Evolutionary conservation across 805 yeast species (phyloP).

Genomic region (Myxozyma sirexii): DNA sequence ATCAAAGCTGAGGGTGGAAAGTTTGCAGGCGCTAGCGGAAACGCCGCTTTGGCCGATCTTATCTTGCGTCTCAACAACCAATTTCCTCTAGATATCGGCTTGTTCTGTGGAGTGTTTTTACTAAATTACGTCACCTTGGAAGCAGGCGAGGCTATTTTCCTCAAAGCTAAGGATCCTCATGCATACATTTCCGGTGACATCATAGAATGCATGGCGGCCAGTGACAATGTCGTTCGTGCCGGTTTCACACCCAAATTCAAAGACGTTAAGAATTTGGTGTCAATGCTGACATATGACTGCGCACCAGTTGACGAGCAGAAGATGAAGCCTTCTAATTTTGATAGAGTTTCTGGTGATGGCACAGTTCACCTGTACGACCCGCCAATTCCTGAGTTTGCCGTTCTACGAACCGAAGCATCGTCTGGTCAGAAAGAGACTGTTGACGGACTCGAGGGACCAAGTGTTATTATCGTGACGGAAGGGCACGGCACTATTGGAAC

Average conservation of each 20-base stretch:
- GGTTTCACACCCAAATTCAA: constrained; percentile 99
- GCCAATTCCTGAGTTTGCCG: constrained; percentile 95
- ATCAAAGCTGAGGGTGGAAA: constrained; percentile 61
- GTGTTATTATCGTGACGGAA: constrained; percentile 78
- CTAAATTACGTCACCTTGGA: constrained; percentile 82
- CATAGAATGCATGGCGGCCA: constrained; percentile 99
- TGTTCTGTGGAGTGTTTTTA: constrained; percentile 92
- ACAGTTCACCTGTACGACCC: constrained; percentile 70
- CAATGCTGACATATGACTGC: constrained; percentile 85
- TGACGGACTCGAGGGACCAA: constrained; percentile 78
- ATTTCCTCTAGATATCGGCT: constrained; percentile 91
- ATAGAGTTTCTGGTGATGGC: constrained; percentile 45
- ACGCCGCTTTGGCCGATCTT: constrained; percentile 64
- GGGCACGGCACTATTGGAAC: constrained; percentile 69
- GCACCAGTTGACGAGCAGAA: constrained; percentile 92
- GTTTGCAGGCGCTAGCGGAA: constrained; percentile 53
- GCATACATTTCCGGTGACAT: constrained; percentile 97
- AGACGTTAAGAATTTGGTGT: constrained; percentile 87
- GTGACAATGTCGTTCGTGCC: constrained; percentile 96
- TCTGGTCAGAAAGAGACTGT: constrained; percentile 55
- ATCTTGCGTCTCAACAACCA: constrained; percentile 78
- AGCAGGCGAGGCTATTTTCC: constrained; percentile 94
- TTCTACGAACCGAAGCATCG: constrained; percentile 75
- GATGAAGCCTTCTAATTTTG: constrained; percentile 66
- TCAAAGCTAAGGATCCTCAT: constrained; percentile 97